Evolutionary conservation across 2,329 filamentous ascomycete species (phyloP).

Genomic region (Cryphonectria nitschkei): DNA sequence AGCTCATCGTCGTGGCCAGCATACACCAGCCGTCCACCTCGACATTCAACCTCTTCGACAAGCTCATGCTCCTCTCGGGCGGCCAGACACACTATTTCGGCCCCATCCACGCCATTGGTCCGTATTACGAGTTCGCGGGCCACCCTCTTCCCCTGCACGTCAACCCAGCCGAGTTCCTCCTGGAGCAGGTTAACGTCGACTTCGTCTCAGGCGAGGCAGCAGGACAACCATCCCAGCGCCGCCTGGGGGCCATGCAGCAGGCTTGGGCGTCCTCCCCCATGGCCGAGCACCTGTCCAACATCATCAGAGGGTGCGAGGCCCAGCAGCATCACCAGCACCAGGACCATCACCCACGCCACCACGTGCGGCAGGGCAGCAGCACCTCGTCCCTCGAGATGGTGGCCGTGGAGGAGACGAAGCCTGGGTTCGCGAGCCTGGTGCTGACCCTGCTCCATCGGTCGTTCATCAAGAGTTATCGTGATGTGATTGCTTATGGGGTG

Average conservation of each 20-base stretch:
- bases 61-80: constrained; percentile 71
- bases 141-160: constrained; percentile 68
- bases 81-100: constrained; percentile 78
- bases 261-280: constrained; percentile 57
- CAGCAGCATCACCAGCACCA: constrained; percentile 35
- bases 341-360: background rate
- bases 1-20: constrained; percentile 78
- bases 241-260: constrained; percentile 56
- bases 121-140: constrained; percentile 67
- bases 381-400: constrained; percentile 33
- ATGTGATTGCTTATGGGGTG: constrained; percentile 83
- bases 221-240: constrained; percentile 43
- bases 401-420: constrained; percentile 40
- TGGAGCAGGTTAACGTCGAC: constrained; percentile 79
- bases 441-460: constrained; percentile 74
- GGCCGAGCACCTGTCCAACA: constrained; percentile 31
- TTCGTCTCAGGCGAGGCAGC: constrained; percentile 58
- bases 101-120: constrained; percentile 56
- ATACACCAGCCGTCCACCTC: constrained; percentile 85
- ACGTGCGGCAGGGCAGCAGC: constrained; percentile 23
- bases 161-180: constrained; percentile 80
- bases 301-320: constrained; percentile 35
- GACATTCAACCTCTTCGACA: constrained; percentile 81
- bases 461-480: constrained; percentile 83
- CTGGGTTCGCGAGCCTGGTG: constrained; percentile 55